These are phyloP conservation scores for Myxozyma kluyveri DNA, from an alignment of 805 yeast genomes.

Conservation along the genomic window DNA sequence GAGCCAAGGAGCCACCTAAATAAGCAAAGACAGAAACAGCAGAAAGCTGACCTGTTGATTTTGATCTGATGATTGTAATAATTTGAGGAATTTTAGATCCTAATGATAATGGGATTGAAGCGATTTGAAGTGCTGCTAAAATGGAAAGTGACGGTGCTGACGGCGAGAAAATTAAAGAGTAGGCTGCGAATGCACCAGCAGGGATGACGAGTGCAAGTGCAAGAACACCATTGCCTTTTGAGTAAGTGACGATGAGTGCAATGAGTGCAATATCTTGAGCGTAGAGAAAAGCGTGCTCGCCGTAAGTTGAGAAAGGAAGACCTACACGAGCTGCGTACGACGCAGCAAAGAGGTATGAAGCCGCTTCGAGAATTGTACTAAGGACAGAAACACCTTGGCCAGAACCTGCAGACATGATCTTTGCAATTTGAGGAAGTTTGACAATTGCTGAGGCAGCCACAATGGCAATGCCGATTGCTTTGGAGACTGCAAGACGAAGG, in stretches of 20 bases:
- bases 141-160: constrained; percentile 30
- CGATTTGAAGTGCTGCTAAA: constrained; percentile 34
- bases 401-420: constrained; percentile 37
- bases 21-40: constrained; percentile 42
- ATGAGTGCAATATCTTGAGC: constrained; percentile 41
- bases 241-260: constrained; percentile 35
- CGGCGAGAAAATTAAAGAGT: constrained; percentile 28
- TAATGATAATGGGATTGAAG: constrained; percentile 42
- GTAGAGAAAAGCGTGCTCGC: constrained; percentile 41
- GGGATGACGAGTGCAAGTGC: constrained; percentile 26
- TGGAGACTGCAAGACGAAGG: constrained; percentile 37
- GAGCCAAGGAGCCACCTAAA: constrained; percentile 41
- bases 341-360: constrained; percentile 38
- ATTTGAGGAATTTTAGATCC: constrained; percentile 46
- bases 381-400: constrained; percentile 41
- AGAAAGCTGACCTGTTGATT: constrained; percentile 47
- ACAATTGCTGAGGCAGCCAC: constrained; percentile 41
- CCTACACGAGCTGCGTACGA: constrained; percentile 42
- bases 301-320: constrained; percentile 43
- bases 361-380: constrained; percentile 40
- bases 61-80: constrained; percentile 38
- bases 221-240: constrained; percentile 27
- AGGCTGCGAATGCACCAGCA: constrained; percentile 15
- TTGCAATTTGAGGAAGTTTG: constrained; percentile 45
- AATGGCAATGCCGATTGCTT: constrained; percentile 41